Conservation (phyloP, 352 stramenopile species). For the Phytophthora sp. region DNA sequence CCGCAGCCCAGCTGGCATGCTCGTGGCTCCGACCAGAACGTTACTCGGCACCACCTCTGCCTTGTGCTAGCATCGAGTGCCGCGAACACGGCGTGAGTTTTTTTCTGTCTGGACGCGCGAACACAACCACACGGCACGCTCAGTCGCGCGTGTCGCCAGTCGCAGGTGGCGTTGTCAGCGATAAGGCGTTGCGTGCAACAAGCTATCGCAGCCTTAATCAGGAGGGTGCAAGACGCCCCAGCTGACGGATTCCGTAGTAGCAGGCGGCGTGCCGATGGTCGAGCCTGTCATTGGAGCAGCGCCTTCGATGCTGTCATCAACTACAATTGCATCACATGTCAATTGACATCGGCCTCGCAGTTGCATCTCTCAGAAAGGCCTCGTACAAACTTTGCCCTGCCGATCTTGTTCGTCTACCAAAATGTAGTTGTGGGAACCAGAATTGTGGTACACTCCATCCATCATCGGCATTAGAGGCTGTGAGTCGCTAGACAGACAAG, state of each 20-base stretch:
- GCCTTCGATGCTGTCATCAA: too few species aligned
- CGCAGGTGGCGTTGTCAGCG: conserved; percentile 10
- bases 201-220: neutral
- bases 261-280: neutral
- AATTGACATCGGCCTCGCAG: too few species aligned
- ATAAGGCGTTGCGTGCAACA: conserved; percentile 12
- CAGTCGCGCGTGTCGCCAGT: conserved; percentile 18
- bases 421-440: neutral
- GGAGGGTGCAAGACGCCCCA: conserved; percentile 7
- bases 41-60: conserved; percentile 16
- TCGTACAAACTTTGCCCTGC: too few species aligned
- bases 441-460: neutral
- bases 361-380: too few species aligned
- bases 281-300: too few species aligned
- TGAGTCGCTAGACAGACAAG: neutral
- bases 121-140: neutral
- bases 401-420: conserved; percentile 7
- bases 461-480: conserved; percentile 9
- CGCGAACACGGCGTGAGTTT: neutral
- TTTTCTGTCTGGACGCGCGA: conserved; percentile 7
- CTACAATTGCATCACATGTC: too few species aligned
- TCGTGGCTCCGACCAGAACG: conserved; percentile 10
- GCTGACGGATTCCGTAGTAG: conserved; percentile 21
- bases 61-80: neutral
- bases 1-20: conserved; percentile 1